Conservation (phyloP, 495 filamentous ascomycete species). For the Neurospora intermedia region DNA sequence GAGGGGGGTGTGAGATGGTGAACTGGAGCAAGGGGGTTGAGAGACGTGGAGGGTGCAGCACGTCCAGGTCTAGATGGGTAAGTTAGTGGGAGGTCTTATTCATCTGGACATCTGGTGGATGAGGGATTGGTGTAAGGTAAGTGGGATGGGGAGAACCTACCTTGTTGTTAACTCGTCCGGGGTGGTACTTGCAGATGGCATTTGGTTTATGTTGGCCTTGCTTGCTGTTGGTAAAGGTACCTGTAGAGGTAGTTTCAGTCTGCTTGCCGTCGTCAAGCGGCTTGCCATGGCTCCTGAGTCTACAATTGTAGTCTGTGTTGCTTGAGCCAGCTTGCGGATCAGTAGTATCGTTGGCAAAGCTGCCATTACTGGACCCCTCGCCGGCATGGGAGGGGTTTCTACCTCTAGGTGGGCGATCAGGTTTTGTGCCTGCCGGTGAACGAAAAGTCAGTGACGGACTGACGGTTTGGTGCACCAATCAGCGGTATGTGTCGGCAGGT, state of each 20-base stretch:
- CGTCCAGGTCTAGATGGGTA: not conserved
- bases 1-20: not conserved
- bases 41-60: conserved; percentile 2
- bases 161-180: not conserved
- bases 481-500: too few relatives aligned
- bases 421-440: not conserved
- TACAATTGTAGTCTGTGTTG: not conserved
- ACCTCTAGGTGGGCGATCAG: not conserved
- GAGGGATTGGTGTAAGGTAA: not conserved
- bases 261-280: not conserved
- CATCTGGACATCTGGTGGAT: too few relatives aligned
- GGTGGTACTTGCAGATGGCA: conserved; percentile 4
- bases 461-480: too few relatives aligned
- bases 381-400: not conserved
- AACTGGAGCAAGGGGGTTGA: not conserved
- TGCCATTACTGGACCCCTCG: not conserved
- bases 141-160: not conserved
- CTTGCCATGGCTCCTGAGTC: not conserved
- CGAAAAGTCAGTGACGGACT: too few relatives aligned
- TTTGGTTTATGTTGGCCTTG: not conserved
- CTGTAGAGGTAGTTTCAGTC: not conserved
- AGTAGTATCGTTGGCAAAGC: too few relatives aligned
- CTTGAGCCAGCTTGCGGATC: not conserved
- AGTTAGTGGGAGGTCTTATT: not conserved
- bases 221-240: not conserved